Base-by-base conservation (phyloP, 2,329 filamentous ascomycete species). In the Cytospora piceicola region DNA sequence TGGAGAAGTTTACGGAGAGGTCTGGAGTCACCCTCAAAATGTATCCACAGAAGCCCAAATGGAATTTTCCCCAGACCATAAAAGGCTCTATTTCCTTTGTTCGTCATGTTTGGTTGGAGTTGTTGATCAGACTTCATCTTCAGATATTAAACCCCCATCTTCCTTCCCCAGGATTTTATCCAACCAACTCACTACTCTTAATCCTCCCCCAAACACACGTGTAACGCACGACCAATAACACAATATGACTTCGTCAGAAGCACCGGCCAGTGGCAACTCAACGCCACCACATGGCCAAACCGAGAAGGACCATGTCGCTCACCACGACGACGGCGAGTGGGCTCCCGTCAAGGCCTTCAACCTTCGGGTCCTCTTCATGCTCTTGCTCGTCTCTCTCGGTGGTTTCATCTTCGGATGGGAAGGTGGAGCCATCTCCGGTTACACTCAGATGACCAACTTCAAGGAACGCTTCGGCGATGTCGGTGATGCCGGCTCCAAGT, bases 401-500 rank as follows among this genome's bases (percentile, higher is more conserved):
- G 66, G 66, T 49, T 68, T 68, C 60, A 68, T 68, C 66, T 68
- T 68, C 60, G 66, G 66, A 30, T 68, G 64, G 64, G 66, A 68
- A 66, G 66, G 66, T 52, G 66, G 66, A 55, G 46, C 66, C 46
- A 68, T 68, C 46, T 66, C 64, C 15, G 66, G 66, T 27, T 68
- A 66, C 66, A 68, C 66, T 17, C 66, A 68, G 32, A 68, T 68
- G 64, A 30, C 32, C 49, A 63, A 68, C 61, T 68, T 68, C 57
- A 66, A 36, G 53, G 29, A 53, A 9, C 64, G 61, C 53, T 68
- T 68, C 30, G 66, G 64, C 14, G 64, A 68, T 24, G 54, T n/a
- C 17, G 11, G 17, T 0, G 54, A 61, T 7, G 36, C 54, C 61
- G 66, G 59, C 63, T 30, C 17, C 36, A 5, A 57, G 49, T 56